Conservation (phyloP, 768 basidiomycete genomes). For the Trametes elegans region DNA sequence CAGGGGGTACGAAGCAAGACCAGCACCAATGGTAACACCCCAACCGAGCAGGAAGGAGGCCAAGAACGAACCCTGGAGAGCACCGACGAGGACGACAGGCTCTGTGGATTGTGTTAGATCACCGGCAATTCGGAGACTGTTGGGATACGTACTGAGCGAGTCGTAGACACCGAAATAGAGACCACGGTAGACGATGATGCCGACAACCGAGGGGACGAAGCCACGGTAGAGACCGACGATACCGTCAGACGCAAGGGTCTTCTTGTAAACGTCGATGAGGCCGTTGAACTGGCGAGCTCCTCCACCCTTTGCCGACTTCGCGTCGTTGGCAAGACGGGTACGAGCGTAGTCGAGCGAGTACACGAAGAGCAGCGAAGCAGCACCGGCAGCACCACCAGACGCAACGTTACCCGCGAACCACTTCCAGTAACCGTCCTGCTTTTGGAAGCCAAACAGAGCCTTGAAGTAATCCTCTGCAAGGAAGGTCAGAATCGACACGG, state of each 20-base stretch:
- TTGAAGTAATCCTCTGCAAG: conserved; percentile 94
- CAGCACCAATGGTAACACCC: conserved; percentile 99
- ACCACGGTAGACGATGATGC: conserved; percentile 99
- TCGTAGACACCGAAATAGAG: conserved; percentile 99
- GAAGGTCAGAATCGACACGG: conserved; percentile 17
- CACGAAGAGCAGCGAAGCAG: conserved; percentile 96
- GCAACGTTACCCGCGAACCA: conserved; percentile 99
- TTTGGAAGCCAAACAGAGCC: conserved; percentile 98
- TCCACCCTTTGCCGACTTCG: conserved; percentile 93
- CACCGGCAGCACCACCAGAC: conserved; percentile 99
- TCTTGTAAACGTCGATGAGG: conserved; percentile 93
- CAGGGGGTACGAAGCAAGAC: conserved; percentile 95
- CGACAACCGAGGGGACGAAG: conserved; percentile 97
- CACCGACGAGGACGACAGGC: conserved; percentile 95
- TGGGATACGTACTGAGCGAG: conserved; percentile 69
- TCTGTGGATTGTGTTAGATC: conserved; percentile 47
- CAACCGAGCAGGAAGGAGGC: conserved; percentile 97
- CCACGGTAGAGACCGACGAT: conserved; percentile 99
- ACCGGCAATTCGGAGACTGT: conserved; percentile 18
- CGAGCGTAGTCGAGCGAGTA: conserved; percentile 99
- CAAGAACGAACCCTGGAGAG: conserved; percentile 93
- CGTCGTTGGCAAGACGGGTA: conserved; percentile 98
- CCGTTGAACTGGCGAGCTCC: conserved; percentile 98
- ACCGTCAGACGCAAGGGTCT: conserved; percentile 98
- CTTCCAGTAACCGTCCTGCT: conserved; percentile 94